Conservation (phyloP, 768 basidiomycete genomes). For the Galerina sulciceps region DNA sequence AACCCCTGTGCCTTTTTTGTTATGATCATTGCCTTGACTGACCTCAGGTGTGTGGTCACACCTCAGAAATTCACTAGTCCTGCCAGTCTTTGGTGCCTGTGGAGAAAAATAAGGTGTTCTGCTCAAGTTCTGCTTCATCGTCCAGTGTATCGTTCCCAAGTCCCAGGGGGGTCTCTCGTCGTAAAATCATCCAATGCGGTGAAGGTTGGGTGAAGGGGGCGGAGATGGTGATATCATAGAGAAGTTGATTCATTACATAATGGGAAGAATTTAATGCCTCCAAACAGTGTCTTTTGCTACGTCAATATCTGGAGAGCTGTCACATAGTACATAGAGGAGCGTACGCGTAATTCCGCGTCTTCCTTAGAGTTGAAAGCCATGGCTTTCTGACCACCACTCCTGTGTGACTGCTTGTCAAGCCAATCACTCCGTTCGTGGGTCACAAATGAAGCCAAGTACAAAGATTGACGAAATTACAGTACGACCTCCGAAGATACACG, state of each 20-base stretch:
- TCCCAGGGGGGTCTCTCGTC: conserved; percentile 61
- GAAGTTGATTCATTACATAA: conserved; percentile 67
- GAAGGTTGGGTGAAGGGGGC: conserved; percentile 75
- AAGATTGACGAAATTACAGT: no score
- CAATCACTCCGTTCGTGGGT: conserved; percentile 46
- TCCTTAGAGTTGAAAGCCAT: conserved; percentile 84
- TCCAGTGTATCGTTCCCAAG: conserved; percentile 74
- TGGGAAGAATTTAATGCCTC: conserved; percentile 91
- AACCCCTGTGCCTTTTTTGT: conserved; percentile 84
- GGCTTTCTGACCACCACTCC: no score
- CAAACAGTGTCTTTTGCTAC: conserved; percentile 91
- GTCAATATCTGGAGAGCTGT: neutral
- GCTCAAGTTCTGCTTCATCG: conserved; percentile 78
- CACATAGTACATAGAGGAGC: conserved; percentile 32
- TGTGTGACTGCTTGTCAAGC: no score
- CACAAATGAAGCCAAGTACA: no score
- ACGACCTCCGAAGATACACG: no score
- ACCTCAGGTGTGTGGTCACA: conserved; percentile 96
- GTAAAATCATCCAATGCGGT: conserved; percentile 69
- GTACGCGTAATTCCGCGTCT: conserved; percentile 97
- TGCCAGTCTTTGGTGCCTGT: conserved; percentile 63
- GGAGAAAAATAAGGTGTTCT: conserved; percentile 71
- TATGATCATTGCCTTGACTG: conserved; percentile 69
- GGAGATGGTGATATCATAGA: conserved; percentile 79
- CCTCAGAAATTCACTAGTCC: conserved; percentile 80